Evolutionary conservation across 106 monocot genomes (phyloP).

Genomic region (Dendrobium catenatum): DNA sequence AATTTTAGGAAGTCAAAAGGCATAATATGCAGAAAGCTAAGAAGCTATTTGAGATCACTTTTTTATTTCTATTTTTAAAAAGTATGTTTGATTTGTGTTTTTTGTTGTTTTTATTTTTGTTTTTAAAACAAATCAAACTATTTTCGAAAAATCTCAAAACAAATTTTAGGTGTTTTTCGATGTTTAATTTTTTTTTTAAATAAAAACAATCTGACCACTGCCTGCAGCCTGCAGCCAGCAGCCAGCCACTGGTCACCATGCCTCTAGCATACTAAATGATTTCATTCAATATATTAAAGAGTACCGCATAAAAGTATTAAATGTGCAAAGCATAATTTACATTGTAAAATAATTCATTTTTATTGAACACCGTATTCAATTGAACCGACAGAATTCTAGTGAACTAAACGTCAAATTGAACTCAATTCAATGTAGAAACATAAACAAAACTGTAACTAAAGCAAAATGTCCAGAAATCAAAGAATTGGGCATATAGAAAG

Average conservation of each 20-base stretch:
- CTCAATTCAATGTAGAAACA: background rate
- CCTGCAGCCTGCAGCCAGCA: no score
- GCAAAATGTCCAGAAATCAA: background rate
- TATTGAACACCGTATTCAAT: background rate
- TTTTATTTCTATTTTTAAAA: no score
- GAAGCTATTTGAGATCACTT: no score
- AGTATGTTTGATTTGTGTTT: no score
- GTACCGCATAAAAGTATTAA: background rate
- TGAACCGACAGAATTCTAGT: background rate
- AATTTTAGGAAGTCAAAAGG: background rate
- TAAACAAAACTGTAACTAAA: background rate
- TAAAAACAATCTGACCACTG: no score
- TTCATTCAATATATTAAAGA: background rate
- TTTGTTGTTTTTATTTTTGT: no score
- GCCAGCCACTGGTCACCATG: background rate
- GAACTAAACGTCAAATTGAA: background rate
- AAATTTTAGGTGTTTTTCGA: no score
- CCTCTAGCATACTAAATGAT: background rate
- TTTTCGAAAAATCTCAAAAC: no score
- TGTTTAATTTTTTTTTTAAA: no score
- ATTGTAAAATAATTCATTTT: constrained; percentile 1
- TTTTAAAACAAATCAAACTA: no score
- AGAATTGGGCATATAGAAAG: background rate
- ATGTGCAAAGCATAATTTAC: background rate
- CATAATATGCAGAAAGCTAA: background rate